phyloP scores from a whole-genome alignment of 139 green algal genomes.

The Haematococcus sp. region DNA sequence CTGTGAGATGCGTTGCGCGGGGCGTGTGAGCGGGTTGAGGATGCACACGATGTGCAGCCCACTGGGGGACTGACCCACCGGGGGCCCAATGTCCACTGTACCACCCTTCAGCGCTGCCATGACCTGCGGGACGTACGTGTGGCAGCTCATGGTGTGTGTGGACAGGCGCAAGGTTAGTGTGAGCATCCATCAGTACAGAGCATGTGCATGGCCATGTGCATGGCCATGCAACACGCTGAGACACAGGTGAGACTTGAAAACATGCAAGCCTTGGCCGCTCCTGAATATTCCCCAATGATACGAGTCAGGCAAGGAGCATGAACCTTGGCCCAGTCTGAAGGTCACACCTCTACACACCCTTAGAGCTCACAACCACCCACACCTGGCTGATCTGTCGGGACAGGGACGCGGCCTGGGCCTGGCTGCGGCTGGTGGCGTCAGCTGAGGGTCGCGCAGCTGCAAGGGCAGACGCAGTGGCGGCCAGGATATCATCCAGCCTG shows the following conservation, averaged over 20 bases:
- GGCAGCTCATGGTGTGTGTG: too few relatives aligned
- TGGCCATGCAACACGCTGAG: too few relatives aligned
- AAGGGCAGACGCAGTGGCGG: neutral
- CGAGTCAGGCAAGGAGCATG: too few relatives aligned
- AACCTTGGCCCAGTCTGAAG: too few relatives aligned
- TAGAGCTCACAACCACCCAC: neutral
- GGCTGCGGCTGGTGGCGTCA: neutral
- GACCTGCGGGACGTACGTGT: too few relatives aligned
- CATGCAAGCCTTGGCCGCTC: too few relatives aligned
- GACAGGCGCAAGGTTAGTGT: too few relatives aligned
- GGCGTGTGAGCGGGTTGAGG: constrained; percentile 66
- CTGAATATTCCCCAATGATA: too few relatives aligned
- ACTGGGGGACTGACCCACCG: constrained; percentile 8
- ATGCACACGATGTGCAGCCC: constrained; percentile 55
- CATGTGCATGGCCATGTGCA: too few relatives aligned
- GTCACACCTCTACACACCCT: too few relatives aligned
- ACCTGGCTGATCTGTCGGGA: constrained; percentile 1
- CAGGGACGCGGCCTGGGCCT: neutral
- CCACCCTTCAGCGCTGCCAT: neutral
- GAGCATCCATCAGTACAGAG: too few relatives aligned
- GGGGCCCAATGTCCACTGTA: neutral
- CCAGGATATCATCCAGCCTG: neutral
- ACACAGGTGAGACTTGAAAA: too few relatives aligned
- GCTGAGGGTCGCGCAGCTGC: neutral
- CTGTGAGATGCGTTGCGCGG: constrained; percentile 44